phyloP scores from a whole-genome alignment of 2,329 filamentous ascomycete species.

The Botrytis deweyae region DNA sequence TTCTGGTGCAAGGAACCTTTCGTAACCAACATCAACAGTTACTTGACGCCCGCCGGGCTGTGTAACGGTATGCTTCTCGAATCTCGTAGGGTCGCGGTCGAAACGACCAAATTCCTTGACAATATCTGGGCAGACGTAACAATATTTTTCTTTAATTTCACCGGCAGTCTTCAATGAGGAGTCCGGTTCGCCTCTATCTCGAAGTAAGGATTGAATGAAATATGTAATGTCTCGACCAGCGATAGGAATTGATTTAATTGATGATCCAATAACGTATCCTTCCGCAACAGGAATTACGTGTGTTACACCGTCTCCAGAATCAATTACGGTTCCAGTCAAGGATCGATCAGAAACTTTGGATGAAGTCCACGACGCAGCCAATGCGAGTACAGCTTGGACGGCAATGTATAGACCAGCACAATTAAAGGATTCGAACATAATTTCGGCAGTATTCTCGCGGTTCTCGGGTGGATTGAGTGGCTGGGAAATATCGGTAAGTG shows the following conservation, averaged over 20 bases:
- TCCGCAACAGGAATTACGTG: constrained; percentile 98
- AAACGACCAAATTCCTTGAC: constrained; percentile 97
- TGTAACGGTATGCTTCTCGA: constrained; percentile 84
- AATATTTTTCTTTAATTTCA: constrained; percentile 98
- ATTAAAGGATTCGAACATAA: constrained; percentile 99
- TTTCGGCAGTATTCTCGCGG: constrained; percentile 97
- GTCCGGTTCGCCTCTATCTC: constrained; percentile 94
- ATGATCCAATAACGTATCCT: constrained; percentile 97
- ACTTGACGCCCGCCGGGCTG: constrained; percentile 83
- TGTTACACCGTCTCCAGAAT: constrained; percentile 97
- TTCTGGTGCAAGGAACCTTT: constrained; percentile 95
- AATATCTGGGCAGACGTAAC: constrained; percentile 97
- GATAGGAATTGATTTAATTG: constrained; percentile 98
- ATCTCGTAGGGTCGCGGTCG: constrained; percentile 87
- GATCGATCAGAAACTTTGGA: constrained; percentile 97
- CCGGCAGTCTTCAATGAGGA: constrained; percentile 97
- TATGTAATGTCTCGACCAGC: constrained; percentile 98
- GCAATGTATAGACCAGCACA: constrained; percentile 98
- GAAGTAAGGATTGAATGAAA: constrained; percentile 93
- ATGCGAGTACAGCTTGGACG: constrained; percentile 92
- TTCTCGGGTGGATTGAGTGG: constrained; percentile 98
- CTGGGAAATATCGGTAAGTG: constrained; percentile 45
- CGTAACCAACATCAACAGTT: constrained; percentile 90
- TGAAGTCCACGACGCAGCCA: constrained; percentile 97
- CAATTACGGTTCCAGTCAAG: constrained; percentile 94